These are phyloP conservation scores for Kodamaea hsintzibuensis DNA, from an alignment of 805 yeast species.

Conservation along the genomic window DNA sequence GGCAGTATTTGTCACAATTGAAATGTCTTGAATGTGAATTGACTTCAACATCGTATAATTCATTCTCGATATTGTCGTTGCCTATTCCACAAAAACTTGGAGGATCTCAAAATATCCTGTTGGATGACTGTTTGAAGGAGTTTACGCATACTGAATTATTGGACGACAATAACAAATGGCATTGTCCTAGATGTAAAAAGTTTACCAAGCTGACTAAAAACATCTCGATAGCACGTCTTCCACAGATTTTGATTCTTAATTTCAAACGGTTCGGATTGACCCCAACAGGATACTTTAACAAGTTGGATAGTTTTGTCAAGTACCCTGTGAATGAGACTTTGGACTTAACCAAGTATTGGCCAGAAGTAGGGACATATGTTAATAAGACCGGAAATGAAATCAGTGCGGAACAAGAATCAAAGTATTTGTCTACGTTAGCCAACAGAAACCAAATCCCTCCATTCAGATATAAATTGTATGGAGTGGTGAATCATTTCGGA, in stretches of 20 bases:
- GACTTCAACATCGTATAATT: constrained; percentile 84
- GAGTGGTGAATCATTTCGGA: constrained; percentile 84
- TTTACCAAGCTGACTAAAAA: constrained; percentile 67
- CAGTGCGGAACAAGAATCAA: constrained; percentile 43
- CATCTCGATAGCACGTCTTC: constrained; percentile 73
- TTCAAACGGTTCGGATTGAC: constrained; percentile 70
- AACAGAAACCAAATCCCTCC: constrained; percentile 76
- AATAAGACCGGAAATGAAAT: constrained; percentile 21
- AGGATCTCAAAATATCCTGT: constrained; percentile 26
- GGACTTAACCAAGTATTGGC: constrained; percentile 76
- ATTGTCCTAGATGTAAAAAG: constrained; percentile 71
- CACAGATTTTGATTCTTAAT: constrained; percentile 77
- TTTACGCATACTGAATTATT: constrained; percentile 75
- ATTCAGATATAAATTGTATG: constrained; percentile 72
- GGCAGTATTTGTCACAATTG: constrained; percentile 81
- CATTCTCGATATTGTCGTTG: constrained; percentile 75
- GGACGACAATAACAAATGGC: constrained; percentile 81
- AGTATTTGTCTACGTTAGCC: constrained; percentile 53
- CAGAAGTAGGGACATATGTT: constrained; percentile 40
- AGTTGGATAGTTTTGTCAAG: constrained; percentile 62
- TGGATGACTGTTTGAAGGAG: constrained; percentile 71
- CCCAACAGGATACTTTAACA: constrained; percentile 49
- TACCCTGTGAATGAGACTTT: constrained; percentile 61
- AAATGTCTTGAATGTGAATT: constrained; percentile 69
- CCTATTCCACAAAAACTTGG: constrained; percentile 64